Conservation (phyloP, 805 yeast genomes). For the Lachancea fermentati region DNA sequence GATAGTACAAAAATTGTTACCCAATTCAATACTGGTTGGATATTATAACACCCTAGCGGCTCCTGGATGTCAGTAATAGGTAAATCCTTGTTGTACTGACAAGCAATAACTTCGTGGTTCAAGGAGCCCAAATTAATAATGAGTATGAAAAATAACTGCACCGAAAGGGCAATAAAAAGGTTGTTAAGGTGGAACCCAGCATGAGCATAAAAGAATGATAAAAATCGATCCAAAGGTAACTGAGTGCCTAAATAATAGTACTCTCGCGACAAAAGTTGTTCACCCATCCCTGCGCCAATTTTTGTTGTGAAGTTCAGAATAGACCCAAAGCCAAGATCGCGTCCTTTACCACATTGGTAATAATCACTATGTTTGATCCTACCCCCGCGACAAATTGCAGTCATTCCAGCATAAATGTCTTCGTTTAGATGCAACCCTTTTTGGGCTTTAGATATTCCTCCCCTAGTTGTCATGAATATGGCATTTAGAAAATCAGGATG, state of each 20-base stretch:
- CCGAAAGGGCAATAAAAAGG: constrained; percentile 76
- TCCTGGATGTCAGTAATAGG: constrained; percentile 68
- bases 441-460: constrained; percentile 94
- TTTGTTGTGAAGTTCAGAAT: constrained; percentile 90
- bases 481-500: constrained; percentile 94
- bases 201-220: constrained; percentile 93
- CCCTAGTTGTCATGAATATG: constrained; percentile 89
- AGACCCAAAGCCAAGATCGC: constrained; percentile 91
- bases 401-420: constrained; percentile 95
- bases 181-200: constrained; percentile 95
- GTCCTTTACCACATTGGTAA: constrained; percentile 94
- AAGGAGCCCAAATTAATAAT: constrained; percentile 76
- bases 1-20: constrained; percentile 82
- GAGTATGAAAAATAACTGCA: constrained; percentile 80
- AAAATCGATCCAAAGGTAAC: constrained; percentile 80
- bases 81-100: constrained; percentile 57
- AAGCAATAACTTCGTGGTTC: constrained; percentile 62
- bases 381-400: constrained; percentile 83
- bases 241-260: constrained; percentile 87
- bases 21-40: constrained; percentile 87
- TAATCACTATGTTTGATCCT: constrained; percentile 92
- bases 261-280: constrained; percentile 86
- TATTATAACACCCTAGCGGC: constrained; percentile 82
- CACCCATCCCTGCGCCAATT: constrained; percentile 99
- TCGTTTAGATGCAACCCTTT: constrained; percentile 89